Conservation (phyloP, 2,329 filamentous ascomycete genomes). For the Xylariaceae sp. region DNA sequence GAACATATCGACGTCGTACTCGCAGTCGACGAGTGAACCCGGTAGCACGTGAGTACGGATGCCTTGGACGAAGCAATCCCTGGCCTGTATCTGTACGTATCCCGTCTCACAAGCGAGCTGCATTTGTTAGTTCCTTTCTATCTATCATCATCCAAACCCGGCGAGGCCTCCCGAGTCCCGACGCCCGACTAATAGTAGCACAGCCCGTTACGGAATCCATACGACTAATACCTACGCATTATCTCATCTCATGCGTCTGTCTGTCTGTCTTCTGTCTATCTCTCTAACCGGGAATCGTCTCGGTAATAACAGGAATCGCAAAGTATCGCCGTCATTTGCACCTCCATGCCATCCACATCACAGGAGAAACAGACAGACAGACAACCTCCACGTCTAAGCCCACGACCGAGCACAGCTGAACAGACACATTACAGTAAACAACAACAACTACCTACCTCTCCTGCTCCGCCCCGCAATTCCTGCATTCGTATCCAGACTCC, state of each 20-base stretch:
- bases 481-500: not conserved
- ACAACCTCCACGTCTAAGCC: no score
- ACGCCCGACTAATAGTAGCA: not conserved
- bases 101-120: not conserved
- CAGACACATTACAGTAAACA: not conserved
- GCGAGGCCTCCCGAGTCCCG: not conserved
- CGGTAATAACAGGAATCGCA: no score
- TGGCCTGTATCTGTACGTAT: no score
- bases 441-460: not conserved
- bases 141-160: not conserved
- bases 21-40: not conserved
- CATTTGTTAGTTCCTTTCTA: not conserved
- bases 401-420: not conserved
- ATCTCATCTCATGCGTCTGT: no score
- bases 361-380: no score
- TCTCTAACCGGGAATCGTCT: no score
- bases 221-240: no score
- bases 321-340: no score
- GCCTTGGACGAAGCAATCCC: not conserved
- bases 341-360: no score
- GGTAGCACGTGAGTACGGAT: not conserved
- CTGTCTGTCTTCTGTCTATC: no score
- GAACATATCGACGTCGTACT: no score
- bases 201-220: not conserved
- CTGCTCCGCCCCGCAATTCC: conserved; percentile 13